A percentile compares a stretch with the other conserved stretches of the same genome.
These are phyloP conservation scores for Bisporella sp. DNA, from an alignment of 2,329 filamentous ascomycete species.

Conservation along the genomic window DNA sequence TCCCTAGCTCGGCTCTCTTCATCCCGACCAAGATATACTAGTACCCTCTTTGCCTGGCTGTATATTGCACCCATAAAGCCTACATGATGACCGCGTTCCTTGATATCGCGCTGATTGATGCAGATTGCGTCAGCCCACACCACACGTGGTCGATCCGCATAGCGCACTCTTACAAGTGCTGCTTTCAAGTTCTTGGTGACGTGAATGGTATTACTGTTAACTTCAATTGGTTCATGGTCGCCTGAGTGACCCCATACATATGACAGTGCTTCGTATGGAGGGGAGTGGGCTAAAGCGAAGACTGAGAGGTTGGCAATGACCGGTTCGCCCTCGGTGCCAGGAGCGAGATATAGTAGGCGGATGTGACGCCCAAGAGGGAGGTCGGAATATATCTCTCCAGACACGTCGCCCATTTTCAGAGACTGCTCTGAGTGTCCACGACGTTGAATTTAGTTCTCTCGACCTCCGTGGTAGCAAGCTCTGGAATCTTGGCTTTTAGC, in stretches of 20 bases:
- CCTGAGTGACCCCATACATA: background rate
- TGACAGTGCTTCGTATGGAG: background rate
- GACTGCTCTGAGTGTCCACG: background rate
- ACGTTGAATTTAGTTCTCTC: background rate
- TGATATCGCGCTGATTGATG: conserved; percentile 2
- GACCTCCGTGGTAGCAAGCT: background rate
- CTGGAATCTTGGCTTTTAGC: too few relatives aligned
- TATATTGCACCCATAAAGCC: conserved; percentile 4
- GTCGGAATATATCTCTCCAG: background rate
- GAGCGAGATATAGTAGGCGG: background rate
- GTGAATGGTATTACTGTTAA: background rate
- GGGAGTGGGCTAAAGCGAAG: background rate
- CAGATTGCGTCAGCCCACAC: conserved; percentile 5
- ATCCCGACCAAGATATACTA: conserved; percentile 3
- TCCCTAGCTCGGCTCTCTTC: background rate
- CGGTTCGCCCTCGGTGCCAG: background rate
- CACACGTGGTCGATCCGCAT: background rate
- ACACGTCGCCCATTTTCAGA: background rate
- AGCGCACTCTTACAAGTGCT: background rate
- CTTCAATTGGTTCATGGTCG: background rate
- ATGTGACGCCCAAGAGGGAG: background rate
- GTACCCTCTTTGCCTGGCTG: background rate
- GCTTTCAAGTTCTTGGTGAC: background rate
- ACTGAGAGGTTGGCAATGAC: background rate
- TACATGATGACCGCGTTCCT: conserved; percentile 3